phyloP scores from a whole-genome alignment of 2,329 filamentous ascomycete species.

The Cercospora berteroae region DNA sequence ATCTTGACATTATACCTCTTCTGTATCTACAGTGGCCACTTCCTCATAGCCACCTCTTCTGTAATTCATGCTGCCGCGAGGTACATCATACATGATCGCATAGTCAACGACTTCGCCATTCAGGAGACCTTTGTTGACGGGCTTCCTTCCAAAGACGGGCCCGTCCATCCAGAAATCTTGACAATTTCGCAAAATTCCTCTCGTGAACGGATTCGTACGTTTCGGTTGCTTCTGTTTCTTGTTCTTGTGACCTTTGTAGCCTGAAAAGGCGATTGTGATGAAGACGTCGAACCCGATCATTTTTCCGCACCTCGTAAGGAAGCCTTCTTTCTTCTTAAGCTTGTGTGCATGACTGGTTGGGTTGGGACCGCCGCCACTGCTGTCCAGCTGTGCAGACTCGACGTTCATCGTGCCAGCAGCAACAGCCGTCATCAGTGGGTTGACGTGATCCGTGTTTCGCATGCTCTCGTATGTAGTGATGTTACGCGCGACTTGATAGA shows the following conservation, averaged over 20 bases:
- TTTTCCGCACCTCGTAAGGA: slow-evolving; percentile 75
- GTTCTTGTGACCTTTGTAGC: slow-evolving; percentile 57
- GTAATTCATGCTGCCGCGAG: slow-evolving; percentile 63
- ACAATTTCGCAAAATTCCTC: slow-evolving; percentile 83
- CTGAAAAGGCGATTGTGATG: slow-evolving; percentile 80
- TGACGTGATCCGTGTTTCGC: slow-evolving; percentile 62
- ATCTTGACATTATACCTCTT: slow-evolving; percentile 21
- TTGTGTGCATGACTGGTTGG: slow-evolving; percentile 44
- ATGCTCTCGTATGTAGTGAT: slow-evolving; percentile 98
- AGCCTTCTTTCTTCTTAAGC: slow-evolving; percentile 60
- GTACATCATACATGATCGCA: slow-evolving; percentile 83
- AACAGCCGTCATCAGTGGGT: slow-evolving; percentile 69
- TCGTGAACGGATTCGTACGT: slow-evolving; percentile 77
- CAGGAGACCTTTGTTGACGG: slow-evolving; percentile 71
- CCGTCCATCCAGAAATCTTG: slow-evolving; percentile 95
- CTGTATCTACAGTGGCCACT: slow-evolving; percentile 56
- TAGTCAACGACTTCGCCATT: slow-evolving; percentile 83
- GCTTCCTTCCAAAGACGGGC: slow-evolving; percentile 72
- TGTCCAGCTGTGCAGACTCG: slow-evolving; percentile 69
- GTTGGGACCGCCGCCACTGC: slow-evolving; percentile 63
- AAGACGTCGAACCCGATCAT: slow-evolving; percentile 91
- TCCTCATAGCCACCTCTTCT: slow-evolving; percentile 59
- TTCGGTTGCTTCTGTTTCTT: slow-evolving; percentile 31
- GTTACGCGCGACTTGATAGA: slow-evolving; percentile 85
- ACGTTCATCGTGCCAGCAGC: slow-evolving; percentile 65